These are phyloP conservation scores for Coemansia sp. DNA, from an alignment of 192 early-diverging fungal genomes.

Conservation along the genomic window DNA sequence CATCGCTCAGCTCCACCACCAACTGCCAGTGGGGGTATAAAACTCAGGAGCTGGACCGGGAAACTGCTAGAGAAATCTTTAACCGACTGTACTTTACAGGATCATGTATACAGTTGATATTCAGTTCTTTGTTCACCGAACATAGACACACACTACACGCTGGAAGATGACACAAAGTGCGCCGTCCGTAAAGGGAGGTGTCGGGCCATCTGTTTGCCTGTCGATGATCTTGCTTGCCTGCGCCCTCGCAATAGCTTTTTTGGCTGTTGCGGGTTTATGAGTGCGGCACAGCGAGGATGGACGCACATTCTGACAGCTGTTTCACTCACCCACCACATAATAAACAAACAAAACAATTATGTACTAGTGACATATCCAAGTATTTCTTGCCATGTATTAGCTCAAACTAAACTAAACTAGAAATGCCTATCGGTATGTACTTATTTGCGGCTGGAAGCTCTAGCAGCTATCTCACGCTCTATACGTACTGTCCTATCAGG, in stretches of 20 bases:
- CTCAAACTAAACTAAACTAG: not conserved
- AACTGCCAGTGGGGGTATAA: not conserved
- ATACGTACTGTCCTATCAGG: not conserved
- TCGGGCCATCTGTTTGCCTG: not conserved
- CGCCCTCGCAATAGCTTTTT: slow-evolving; percentile 30
- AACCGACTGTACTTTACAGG: slow-evolving; percentile 58
- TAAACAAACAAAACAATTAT: not conserved
- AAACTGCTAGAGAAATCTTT: slow-evolving; percentile 13
- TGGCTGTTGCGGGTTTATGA: slow-evolving; percentile 26
- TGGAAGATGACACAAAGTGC: slow-evolving; percentile 55
- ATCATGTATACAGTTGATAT: slow-evolving; percentile 60
- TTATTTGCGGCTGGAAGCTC: not conserved
- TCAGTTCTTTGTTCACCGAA: slow-evolving; percentile 59
- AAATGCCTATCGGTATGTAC: not conserved
- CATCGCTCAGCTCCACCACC: not conserved
- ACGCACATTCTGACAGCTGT: slow-evolving; percentile 56
- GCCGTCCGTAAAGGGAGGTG: slow-evolving; percentile 58
- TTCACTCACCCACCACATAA: not conserved
- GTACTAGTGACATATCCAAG: too few species aligned
- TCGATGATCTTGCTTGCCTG: slow-evolving; percentile 56
- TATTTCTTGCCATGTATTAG: too few species aligned
- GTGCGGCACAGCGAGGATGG: slow-evolving; percentile 51
- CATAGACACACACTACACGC: slow-evolving; percentile 50
- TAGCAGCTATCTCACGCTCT: not conserved
- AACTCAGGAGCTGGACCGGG: not conserved